Evolutionary conservation across 768 basidiomycete species (phyloP), one percentile per base, ranked within the genome.

Genomic region (Boletales sp.): DNA sequence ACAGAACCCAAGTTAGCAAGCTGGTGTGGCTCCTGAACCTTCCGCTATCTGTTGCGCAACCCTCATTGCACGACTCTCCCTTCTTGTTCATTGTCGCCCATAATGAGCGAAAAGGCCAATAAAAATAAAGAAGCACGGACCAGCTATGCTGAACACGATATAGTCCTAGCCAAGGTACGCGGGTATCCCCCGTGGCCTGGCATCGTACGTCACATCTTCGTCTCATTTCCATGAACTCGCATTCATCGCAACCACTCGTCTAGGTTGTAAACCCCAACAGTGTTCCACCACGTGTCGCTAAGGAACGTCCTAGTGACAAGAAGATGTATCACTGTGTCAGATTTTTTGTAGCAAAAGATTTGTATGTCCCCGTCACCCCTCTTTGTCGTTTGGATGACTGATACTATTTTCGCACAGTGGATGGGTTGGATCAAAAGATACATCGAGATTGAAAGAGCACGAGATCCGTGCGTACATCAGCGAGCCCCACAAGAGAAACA

Each of bases 161-260:
- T 93, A 58, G 92, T 98, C 35, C 82, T 97, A 53, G 93, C 82
- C 21, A 94, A 95, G 75, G 73, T 99, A 66, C 90, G 90, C 73
- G 97, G 95, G 10, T 97, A 77, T 73, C 93, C 97, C 2, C 79
- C 88, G 5, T 99, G 97, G 97, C 97, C 94, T 47, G 91, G 84
- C 66, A 87, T 90, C 75, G 95, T 95, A 65, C 71, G 90, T 80
- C 51, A 54, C 62, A 62, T 57, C 53, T 57, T 43, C 55, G 55
- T 43, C 51, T 53, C 49, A 53, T 47, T 40, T 43, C 46, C 42
- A 37, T 40, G 52, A 38, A 46, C 34, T 47, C 32, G 39, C 31
- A 7, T 47, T 53, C 51, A 55, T 62, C 32, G 11, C 47, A 47
- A 50, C 47, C 27, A 27, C 34, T 30, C 13, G 19, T 61, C 18